These are phyloP conservation scores for Phytophthora nicotianae DNA, from an alignment of 352 stramenopile genomes.

Conservation along the genomic window DNA sequence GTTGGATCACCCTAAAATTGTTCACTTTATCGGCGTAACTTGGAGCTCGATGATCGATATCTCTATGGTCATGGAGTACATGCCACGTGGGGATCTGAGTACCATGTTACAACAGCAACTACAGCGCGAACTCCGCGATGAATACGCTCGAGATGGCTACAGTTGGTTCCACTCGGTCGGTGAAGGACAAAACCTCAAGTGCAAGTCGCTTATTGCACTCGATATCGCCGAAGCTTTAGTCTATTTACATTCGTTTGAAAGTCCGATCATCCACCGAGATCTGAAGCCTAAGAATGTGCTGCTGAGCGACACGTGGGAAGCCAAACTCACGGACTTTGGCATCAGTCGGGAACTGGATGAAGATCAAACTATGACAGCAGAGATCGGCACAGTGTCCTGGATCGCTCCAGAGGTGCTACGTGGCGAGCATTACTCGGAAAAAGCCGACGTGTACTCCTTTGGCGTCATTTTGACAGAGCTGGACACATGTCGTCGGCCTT, in stretches of 20 bases:
- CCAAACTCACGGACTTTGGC: constrained; percentile 67
- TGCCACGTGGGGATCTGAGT: constrained; percentile 51
- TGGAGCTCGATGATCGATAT: constrained; percentile 64
- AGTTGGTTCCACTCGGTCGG: constrained; percentile 44
- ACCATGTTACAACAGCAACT: constrained; percentile 39
- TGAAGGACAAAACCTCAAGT: constrained; percentile 21
- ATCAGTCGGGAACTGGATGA: constrained; percentile 43
- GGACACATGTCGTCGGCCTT: constrained; percentile 47
- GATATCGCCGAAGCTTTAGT: constrained; percentile 49
- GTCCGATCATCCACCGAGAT: constrained; percentile 61
- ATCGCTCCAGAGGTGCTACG: constrained; percentile 74
- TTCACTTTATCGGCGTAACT: constrained; percentile 55
- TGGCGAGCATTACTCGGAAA: constrained; percentile 65
- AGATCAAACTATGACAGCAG: constrained; percentile 52
- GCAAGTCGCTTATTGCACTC: constrained; percentile 50
- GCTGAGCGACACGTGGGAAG: constrained; percentile 43
- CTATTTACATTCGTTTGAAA: constrained; percentile 54
- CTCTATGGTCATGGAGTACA: constrained; percentile 56
- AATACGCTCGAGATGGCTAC: constrained; percentile 35
- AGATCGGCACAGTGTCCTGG: constrained; percentile 64
- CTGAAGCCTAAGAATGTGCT: constrained; percentile 64
- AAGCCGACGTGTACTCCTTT: constrained; percentile 79
- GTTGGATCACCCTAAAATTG: constrained; percentile 53
- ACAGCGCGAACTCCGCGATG: constrained; percentile 30
- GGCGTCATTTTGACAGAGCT: constrained; percentile 64